Evolutionary conservation across 768 basidiomycete species (phyloP).

Genomic region (Amanita fuliginea): DNA sequence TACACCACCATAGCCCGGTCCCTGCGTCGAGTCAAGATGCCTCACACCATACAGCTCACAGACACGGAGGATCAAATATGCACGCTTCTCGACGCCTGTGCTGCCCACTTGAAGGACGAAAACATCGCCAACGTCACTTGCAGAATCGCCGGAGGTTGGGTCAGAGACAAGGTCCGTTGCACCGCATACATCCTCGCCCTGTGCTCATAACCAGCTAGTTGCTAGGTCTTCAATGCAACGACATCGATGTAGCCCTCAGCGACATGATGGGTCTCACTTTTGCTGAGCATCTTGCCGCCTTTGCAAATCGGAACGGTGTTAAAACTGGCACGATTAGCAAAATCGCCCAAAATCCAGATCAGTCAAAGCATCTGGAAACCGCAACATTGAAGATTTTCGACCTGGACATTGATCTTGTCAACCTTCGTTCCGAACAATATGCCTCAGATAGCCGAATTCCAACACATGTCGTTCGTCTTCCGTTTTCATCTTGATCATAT

Average conservation of each 20-base stretch:
- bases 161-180: conserved; percentile 81
- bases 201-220: conserved; percentile 35
- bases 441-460: conserved; percentile 84
- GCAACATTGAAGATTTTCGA: conserved; percentile 75
- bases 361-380: conserved; percentile 97
- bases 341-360: conserved; percentile 90
- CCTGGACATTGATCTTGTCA: conserved; percentile 87
- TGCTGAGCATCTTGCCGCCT: conserved; percentile 66
- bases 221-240: conserved; percentile 70
- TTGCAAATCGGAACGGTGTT: conserved; percentile 39
- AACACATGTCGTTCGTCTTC: conserved; percentile 57
- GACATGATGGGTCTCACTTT: conserved; percentile 88
- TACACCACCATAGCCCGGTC: conserved; percentile 2
- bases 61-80: conserved; percentile 63
- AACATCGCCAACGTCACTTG: conserved; percentile 48
- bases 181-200: neutral
- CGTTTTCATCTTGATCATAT: neutral
- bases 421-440: conserved; percentile 88
- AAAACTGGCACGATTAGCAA: conserved; percentile 56
- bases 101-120: conserved; percentile 40
- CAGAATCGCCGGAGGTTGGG: conserved; percentile 97
- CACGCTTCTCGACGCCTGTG: conserved; percentile 71
- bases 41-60: conserved; percentile 40
- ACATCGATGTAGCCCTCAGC: conserved; percentile 87
- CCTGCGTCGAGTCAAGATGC: conserved; percentile 12